These are phyloP conservation scores for Nannochloris sp. DNA, from an alignment of 139 green algal species.

Conservation along the genomic window DNA sequence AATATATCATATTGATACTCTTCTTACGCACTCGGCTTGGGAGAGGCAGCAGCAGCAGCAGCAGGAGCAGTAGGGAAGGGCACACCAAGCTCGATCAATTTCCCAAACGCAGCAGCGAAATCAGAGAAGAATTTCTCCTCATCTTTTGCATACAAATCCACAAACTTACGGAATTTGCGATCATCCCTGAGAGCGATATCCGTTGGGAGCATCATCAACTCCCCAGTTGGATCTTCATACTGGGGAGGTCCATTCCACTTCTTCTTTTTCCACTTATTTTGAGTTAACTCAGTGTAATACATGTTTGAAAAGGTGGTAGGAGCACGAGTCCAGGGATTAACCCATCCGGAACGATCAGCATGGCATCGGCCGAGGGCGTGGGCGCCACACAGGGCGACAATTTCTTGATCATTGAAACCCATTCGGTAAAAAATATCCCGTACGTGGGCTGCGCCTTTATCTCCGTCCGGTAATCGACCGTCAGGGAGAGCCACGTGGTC, in stretches of 20 bases:
- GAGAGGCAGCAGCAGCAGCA: background rate
- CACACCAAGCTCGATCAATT: slow-evolving; percentile 40
- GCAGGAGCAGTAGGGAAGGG: slow-evolving; percentile 27
- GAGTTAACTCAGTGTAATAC: slow-evolving; percentile 69
- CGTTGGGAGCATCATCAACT: slow-evolving; percentile 86
- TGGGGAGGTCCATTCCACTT: slow-evolving; percentile 72
- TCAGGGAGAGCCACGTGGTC: slow-evolving; percentile 51
- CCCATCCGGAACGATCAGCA: slow-evolving; percentile 70
- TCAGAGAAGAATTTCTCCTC: slow-evolving; percentile 37
- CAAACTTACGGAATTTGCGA: slow-evolving; percentile 66
- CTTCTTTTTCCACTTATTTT: slow-evolving; percentile 78
- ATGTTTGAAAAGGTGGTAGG: slow-evolving; percentile 82
- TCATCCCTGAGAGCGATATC: slow-evolving; percentile 60
- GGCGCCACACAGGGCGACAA: slow-evolving; percentile 77
- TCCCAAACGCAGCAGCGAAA: slow-evolving; percentile 30
- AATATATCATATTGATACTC: too few relatives aligned
- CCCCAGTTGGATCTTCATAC: slow-evolving; percentile 66
- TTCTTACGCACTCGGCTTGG: too few relatives aligned
- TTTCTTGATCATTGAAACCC: slow-evolving; percentile 70
- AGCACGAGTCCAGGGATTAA: slow-evolving; percentile 65
- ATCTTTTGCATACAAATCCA: slow-evolving; percentile 50
- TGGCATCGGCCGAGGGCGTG: slow-evolving; percentile 85
- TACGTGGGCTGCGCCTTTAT: slow-evolving; percentile 59
- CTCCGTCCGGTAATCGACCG: slow-evolving; percentile 71
- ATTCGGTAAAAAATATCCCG: slow-evolving; percentile 85